Conservation (phyloP, 2,329 filamentous ascomycete species). For the Penicillium glabrum region DNA sequence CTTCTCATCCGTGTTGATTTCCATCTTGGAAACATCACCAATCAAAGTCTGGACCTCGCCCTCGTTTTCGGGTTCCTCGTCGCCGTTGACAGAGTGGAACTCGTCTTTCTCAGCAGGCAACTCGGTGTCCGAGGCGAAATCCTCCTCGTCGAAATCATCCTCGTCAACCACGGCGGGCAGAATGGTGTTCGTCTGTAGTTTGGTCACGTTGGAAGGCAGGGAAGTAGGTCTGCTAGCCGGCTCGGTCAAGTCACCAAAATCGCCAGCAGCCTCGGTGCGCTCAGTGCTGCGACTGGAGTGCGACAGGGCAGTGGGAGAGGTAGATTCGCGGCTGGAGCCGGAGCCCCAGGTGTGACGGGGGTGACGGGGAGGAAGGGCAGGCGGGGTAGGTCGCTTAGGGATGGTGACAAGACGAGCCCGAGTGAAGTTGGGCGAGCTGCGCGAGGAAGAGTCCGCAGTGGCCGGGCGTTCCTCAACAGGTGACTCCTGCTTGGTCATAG, state of each 20-base stretch:
- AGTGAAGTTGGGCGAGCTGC: slow-evolving; percentile 66
- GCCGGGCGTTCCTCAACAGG: slow-evolving; percentile 42
- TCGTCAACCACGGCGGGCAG: slow-evolving; percentile 24
- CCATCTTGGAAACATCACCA: neutral
- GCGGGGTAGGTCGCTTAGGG: slow-evolving; percentile 69
- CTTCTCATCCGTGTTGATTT: neutral
- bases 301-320: slow-evolving; percentile 24
- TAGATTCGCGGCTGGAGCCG: slow-evolving; percentile 23
- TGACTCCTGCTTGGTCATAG: slow-evolving; percentile 42
- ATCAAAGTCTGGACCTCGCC: neutral
- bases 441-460: slow-evolving; percentile 58
- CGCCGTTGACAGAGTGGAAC: slow-evolving; percentile 42
- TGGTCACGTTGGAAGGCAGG: slow-evolving; percentile 12
- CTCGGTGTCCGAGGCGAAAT: slow-evolving; percentile 12
- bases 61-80: slow-evolving; percentile 21
- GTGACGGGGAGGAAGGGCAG: slow-evolving; percentile 75
- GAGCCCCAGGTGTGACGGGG: slow-evolving; percentile 45
- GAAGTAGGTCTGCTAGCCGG: slow-evolving; percentile 7
- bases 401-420: slow-evolving; percentile 83
- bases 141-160: slow-evolving; percentile 17
- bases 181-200: slow-evolving; percentile 17
- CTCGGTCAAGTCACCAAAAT: slow-evolving; percentile 20
- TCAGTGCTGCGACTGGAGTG: slow-evolving; percentile 26
- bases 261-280: slow-evolving; percentile 16
- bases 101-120: slow-evolving; percentile 34